Evolutionary conservation across 225 moss, liverwort and hornwort species (phyloP), one percentile per base, ranked within the genome.

Genomic region (Antitrichia curtipendula): DNA sequence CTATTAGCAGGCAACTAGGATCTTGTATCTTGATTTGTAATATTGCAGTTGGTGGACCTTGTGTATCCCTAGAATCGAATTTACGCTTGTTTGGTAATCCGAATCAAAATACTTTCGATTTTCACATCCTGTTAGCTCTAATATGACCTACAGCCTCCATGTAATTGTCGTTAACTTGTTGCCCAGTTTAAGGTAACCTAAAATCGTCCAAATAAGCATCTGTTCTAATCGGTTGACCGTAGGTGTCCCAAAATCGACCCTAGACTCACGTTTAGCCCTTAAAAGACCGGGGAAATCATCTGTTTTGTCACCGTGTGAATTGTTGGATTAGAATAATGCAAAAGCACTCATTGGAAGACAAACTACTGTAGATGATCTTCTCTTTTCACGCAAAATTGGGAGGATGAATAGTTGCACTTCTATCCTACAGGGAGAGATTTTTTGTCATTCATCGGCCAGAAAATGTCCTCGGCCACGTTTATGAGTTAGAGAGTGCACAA

Each of bases 1-100:
- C 83, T 87, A 62, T 79, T 84, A 82, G 73, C 83, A 75, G 82
- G 89, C 75, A 84, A 82, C 57, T 86, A 91, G 81, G 80, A 87
- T 61, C 61, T 77, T 82, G 77, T 61, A 85, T 65, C 80, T 75
- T 86, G 83, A 88, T 83, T 85, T 64, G 83, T 83, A 81, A 60
- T 89, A 62, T 91, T 85, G 88, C 83, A 68, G 88, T 82, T 77
- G 56, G 53, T 77, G n/a, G 77, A 80, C 59, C 73, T 86, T 83
- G 36, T 77, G 86, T 65, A 50, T 45, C 72, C 10, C 64, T 54
- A 82, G 78, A 62, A 84, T 84, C 27, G 69, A 88, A 57, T 49
- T 40, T 85, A 49, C 82, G 69, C 69, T 63, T 72, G 64, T 83
- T 86, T 63, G n/a, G 25, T 75, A 16, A 40, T 40, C 20, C 23